These are phyloP conservation scores for Phytophthora boehmeriae DNA, from an alignment of 352 stramenopile genomes.

Conservation along the genomic window DNA sequence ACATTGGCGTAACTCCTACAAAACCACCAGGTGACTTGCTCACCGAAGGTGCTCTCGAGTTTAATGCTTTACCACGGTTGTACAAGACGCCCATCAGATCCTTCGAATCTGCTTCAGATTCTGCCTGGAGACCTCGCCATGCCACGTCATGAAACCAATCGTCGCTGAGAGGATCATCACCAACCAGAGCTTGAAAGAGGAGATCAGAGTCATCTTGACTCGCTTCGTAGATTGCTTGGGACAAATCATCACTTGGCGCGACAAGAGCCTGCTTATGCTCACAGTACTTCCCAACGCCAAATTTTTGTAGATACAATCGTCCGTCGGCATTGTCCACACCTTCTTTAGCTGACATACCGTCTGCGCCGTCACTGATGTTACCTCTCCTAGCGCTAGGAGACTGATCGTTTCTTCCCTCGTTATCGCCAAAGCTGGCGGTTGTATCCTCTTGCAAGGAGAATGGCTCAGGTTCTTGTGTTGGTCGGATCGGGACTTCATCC, in stretches of 20 bases:
- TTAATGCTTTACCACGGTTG: slow-evolving; percentile 3
- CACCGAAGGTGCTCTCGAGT: too few relatives aligned
- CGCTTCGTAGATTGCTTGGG: slow-evolving; percentile 42
- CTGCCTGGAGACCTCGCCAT: slow-evolving; percentile 3
- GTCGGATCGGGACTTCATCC: slow-evolving; percentile 16
- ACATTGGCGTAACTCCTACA: background rate
- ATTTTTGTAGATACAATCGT: slow-evolving; percentile 38
- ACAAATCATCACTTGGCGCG: slow-evolving; percentile 33
- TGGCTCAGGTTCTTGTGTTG: background rate
- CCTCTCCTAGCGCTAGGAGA: background rate
- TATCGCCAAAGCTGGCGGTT: background rate
- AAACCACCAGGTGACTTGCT: too few relatives aligned
- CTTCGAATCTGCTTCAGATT: slow-evolving; percentile 1
- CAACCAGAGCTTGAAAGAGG: slow-evolving; percentile 47
- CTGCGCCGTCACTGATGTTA: background rate
- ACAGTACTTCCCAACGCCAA: slow-evolving; percentile 49
- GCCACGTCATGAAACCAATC: slow-evolving; percentile 51
- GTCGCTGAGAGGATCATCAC: slow-evolving; percentile 39
- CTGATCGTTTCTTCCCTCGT: background rate
- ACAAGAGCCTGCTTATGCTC: slow-evolving; percentile 41
- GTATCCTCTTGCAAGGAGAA: background rate
- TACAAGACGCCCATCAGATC: slow-evolving; percentile 29
- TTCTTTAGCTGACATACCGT: slow-evolving; percentile 6
- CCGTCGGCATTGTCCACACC: slow-evolving; percentile 17
- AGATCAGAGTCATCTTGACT: slow-evolving; percentile 47